phyloP scores from a whole-genome alignment of 768 basidiomycete genomes.

The Coprinopsis sp. region DNA sequence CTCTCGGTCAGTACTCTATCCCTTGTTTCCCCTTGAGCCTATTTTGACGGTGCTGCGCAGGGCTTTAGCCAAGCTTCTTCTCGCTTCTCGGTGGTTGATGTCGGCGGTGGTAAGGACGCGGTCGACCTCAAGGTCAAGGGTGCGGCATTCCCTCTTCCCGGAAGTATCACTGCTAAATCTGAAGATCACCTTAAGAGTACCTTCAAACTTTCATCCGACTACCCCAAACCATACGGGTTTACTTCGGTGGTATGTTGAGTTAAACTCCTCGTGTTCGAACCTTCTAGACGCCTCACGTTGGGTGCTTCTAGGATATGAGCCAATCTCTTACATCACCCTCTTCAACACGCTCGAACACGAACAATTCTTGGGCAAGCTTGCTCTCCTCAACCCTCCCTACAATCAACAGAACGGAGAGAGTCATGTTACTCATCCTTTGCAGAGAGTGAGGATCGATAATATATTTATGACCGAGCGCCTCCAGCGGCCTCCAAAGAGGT shows the following conservation, averaged over 20 bases:
- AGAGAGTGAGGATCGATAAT: conserved; percentile 49
- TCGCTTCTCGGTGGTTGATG: conserved; percentile 66
- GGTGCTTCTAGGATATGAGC: conserved; percentile 45
- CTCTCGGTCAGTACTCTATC: conserved; percentile 34
- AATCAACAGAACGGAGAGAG: conserved; percentile 33
- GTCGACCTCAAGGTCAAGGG: conserved; percentile 70
- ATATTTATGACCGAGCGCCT: conserved; percentile 41
- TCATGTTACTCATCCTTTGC: conserved; percentile 45
- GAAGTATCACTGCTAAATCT: background rate
- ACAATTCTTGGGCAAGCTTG: conserved; percentile 61
- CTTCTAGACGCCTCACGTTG: conserved; percentile 7
- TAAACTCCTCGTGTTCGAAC: background rate
- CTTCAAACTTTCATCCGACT: conserved; percentile 66
- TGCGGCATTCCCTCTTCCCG: conserved; percentile 18
- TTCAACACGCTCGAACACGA: conserved; percentile 56
- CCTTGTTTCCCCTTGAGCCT: background rate
- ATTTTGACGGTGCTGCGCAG: conserved; percentile 21
- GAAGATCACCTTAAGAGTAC: conserved; percentile 43
- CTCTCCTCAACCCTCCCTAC: conserved; percentile 49
- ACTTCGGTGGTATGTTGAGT: conserved; percentile 56
- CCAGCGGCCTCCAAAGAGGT: conserved; percentile 32
- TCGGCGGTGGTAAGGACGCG: conserved; percentile 57
- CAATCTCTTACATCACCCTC: conserved; percentile 51
- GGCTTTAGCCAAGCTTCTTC: conserved; percentile 74
- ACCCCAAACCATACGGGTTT: conserved; percentile 70